Conservation (phyloP, 805 yeast genomes). For the Pichia rugopelliculosa region DNA sequence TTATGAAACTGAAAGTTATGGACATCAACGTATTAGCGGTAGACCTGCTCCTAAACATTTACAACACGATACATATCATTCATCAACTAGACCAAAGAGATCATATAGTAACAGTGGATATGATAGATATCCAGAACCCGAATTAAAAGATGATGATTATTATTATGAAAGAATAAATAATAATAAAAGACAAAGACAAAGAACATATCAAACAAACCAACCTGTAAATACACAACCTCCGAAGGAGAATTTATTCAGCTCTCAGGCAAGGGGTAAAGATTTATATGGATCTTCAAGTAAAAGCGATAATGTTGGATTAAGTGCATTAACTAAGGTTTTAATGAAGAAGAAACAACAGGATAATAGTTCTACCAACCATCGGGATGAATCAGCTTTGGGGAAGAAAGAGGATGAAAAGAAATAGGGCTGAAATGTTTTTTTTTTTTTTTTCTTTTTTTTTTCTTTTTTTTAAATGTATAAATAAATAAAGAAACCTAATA, state of each 20-base stretch:
- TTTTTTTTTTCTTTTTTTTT: background rate
- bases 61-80: background rate
- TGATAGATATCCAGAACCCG: background rate
- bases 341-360: slow-evolving; percentile 5
- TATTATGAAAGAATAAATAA: background rate
- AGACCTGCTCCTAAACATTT: background rate
- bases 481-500: background rate
- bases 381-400: background rate
- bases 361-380: background rate
- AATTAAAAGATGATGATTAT: background rate
- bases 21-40: background rate
- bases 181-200: background rate
- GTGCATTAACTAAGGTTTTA: slow-evolving; percentile 6
- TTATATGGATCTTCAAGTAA: slow-evolving; percentile 11
- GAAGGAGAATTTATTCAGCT: slow-evolving; percentile 3
- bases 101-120: background rate
- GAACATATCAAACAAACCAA: background rate
- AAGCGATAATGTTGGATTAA: slow-evolving; percentile 6
- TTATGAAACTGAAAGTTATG: background rate
- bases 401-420: background rate
- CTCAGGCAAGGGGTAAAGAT: slow-evolving; percentile 11
- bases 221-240: background rate
- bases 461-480: background rate
- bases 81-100: background rate
- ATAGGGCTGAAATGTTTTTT: background rate